These are phyloP conservation scores for Fusarium mundagurra DNA, from an alignment of 2,329 filamentous ascomycete species.

Conservation along the genomic window DNA sequence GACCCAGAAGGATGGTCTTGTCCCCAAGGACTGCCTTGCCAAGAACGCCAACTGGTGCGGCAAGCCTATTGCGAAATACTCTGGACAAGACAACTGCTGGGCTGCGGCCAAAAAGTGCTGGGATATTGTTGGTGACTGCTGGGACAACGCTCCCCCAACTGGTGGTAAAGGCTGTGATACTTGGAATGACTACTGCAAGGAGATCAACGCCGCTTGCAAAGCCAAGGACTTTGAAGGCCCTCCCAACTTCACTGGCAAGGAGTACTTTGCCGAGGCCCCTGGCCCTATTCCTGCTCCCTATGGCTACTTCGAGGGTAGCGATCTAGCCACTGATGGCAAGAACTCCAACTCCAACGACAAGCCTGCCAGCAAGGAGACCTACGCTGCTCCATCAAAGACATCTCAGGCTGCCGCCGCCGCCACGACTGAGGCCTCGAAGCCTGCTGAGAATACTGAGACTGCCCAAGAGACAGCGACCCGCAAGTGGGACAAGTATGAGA, in stretches of 20 bases:
- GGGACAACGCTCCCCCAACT: constrained; percentile 64
- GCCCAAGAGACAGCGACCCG: constrained; percentile 13
- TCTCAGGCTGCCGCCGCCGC: constrained; percentile 10
- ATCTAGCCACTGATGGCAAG: constrained; percentile 19
- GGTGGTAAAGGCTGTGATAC: constrained; percentile 67
- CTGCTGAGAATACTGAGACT: constrained; percentile 4
- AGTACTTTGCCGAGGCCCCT: constrained; percentile 45
- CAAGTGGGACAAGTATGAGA: constrained; percentile 9
- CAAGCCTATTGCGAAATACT: constrained; percentile 67
- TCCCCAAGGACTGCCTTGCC: constrained; percentile 66
- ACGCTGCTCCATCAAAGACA: constrained; percentile 8
- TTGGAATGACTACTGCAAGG: constrained; percentile 71
- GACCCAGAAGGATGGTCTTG: constrained; percentile 55
- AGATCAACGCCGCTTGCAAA: constrained; percentile 56
- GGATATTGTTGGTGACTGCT: constrained; percentile 69
- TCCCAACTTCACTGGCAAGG: constrained; percentile 52
- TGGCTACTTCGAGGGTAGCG: constrained; percentile 35
- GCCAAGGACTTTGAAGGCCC: constrained; percentile 58
- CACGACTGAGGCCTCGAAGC: constrained; percentile 5
- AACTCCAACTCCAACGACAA: constrained; percentile 19
- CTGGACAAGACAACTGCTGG: constrained; percentile 68
- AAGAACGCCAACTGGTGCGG: constrained; percentile 80
- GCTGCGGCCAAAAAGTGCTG: constrained; percentile 65
- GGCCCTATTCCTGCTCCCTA: constrained; percentile 49
- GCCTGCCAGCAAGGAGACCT: constrained; percentile 1